Base-by-base conservation (phyloP, 176 grass and related monocot genomes). In the Eragrostis nindensis region DNA sequence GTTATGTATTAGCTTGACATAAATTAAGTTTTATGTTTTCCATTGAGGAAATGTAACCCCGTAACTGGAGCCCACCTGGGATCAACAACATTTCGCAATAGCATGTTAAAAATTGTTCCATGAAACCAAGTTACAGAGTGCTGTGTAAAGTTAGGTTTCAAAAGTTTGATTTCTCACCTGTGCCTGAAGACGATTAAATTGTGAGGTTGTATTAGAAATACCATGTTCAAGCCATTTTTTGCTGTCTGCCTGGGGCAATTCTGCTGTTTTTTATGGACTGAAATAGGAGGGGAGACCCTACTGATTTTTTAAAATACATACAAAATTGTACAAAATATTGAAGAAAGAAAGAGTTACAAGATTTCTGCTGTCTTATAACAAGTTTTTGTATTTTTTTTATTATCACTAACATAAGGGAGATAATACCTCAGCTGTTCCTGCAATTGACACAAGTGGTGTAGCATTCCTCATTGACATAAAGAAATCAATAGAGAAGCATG, bases 381-480 rank as follows among this genome's bases (percentile, higher is more conserved):
- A 18, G n/a, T 72, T 18, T 16, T 38, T 61, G 11, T 57, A 62
- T 7, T 36, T 71, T 70, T n/a, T 61, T 6, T 26, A 14, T 52
- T 27, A 52, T 76, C 27, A 55, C 16, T 74, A 39, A 90, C 62
- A 65, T 19, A 21, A 43, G 18, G 13, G 7, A 55, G 39, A 36
- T 36, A 8, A 25, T 53, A 10, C 17, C 69, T 79, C 77, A 98
- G 95, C 73, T 84, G 92, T 95, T 13, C 75, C 88, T 70, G 72
- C 86, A 60, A 82, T 95, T 16, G 95, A 98, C 54, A 98, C 92
- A 74, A 98, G 90, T 56, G 95, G 95, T 52, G 66, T 94, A 80
- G 90, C 92, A 8, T 94, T 94, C 36, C 80, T 98, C 25, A 81
- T 89, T 50, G 95, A 98, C 79, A 62, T 93, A 70, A 93, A 94